phyloP scores from a whole-genome alignment of 345 rosid genomes.

The Rhodamnia argentea region DNA sequence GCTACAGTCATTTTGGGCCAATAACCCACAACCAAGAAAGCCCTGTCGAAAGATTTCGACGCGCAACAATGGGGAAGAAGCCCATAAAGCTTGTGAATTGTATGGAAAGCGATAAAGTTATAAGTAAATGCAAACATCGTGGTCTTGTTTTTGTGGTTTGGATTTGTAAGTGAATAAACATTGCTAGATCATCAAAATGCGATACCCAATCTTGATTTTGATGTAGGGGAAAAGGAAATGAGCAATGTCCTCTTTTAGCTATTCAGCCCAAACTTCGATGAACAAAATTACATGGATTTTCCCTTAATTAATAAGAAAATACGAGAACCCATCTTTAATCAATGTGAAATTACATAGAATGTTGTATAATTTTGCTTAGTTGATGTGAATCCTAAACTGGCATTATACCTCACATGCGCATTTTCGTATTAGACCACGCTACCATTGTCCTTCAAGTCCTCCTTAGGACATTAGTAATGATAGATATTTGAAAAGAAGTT shows the following conservation, averaged over 20 bases:
- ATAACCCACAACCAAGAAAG: no score
- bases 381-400: no score
- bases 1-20: no score
- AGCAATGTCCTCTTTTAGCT: neutral
- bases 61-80: slow-evolving; percentile 18
- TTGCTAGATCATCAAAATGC: neutral
- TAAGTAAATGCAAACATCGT: neutral
- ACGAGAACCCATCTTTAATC: neutral
- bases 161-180: neutral
- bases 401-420: no score
- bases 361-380: no score
- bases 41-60: no score
- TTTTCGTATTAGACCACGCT: no score
- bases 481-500: no score
- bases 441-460: no score
- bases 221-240: neutral
- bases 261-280: neutral
- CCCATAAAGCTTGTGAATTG: slow-evolving; percentile 7
- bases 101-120: slow-evolving; percentile 10
- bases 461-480: no score
- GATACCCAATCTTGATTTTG: neutral
- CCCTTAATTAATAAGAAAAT: neutral
- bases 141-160: neutral
- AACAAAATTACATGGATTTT: neutral
- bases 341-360: no score